A percentile compares a stretch with the other conserved stretches of the same genome.
phyloP scores from a whole-genome alignment of 345 rosid species.

The Lepidium sativum region DNA sequence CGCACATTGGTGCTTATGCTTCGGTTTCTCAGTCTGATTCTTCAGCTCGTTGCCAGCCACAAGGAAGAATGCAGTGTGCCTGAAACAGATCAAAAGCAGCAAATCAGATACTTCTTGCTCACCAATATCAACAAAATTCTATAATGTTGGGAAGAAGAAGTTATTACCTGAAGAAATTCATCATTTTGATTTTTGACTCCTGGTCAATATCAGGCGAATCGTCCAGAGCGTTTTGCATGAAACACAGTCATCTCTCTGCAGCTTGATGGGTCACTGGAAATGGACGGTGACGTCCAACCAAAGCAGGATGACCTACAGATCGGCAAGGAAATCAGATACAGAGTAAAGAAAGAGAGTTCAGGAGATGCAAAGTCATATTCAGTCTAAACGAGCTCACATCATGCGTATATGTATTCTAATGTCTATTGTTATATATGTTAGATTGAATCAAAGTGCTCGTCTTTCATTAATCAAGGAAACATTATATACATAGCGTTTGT shows the following conservation, averaged over 20 bases:
- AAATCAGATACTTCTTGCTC: background rate
- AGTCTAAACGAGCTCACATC: background rate
- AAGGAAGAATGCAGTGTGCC: slow-evolving; percentile 90
- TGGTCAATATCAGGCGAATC: slow-evolving; percentile 50
- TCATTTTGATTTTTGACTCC: slow-evolving; percentile 67
- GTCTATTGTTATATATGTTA: background rate
- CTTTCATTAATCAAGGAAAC: no score
- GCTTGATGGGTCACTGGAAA: slow-evolving; percentile 80
- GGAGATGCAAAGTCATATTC: slow-evolving; percentile 6
- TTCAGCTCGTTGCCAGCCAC: slow-evolving; percentile 90
- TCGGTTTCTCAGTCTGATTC: slow-evolving; percentile 29
- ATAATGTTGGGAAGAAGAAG: background rate
- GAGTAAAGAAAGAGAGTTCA: background rate
- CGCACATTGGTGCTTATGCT: slow-evolving; percentile 23
- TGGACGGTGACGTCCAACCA: slow-evolving; percentile 81
- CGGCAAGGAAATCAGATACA: background rate
- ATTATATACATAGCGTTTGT: no score
- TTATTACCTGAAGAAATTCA: slow-evolving; percentile 69
- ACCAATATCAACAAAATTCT: background rate
- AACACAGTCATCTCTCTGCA: slow-evolving; percentile 82
- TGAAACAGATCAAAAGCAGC: slow-evolving; percentile 15
- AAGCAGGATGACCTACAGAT: slow-evolving; percentile 71
- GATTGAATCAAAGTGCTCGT: no score
- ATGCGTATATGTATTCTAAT: background rate
- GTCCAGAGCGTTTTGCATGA: slow-evolving; percentile 78